phyloP scores from a whole-genome alignment of 176 grass and related monocot genomes.

The Cocos nucifera region DNA sequence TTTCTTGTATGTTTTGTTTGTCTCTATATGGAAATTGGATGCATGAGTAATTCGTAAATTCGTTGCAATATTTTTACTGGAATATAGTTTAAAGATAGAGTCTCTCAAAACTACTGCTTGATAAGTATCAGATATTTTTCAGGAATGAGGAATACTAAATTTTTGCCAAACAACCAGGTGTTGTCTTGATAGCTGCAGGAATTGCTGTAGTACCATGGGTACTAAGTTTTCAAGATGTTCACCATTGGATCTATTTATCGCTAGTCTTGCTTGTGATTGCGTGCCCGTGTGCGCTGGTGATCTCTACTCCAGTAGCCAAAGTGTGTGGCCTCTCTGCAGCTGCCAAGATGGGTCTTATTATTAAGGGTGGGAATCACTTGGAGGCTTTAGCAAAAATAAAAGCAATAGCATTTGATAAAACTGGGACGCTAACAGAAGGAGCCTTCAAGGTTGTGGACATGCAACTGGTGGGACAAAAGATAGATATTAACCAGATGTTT shows the following conservation, averaged over 20 bases:
- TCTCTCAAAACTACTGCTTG: too few species aligned
- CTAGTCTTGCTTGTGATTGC: slow-evolving; percentile 6
- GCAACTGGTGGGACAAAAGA: not conserved
- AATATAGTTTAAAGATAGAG: too few species aligned
- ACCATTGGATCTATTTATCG: slow-evolving; percentile 8
- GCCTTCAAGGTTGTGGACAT: not conserved
- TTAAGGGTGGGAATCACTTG: slow-evolving; percentile 7
- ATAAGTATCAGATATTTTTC: too few species aligned
- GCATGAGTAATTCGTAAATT: too few species aligned
- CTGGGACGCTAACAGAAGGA: slow-evolving; percentile 14
- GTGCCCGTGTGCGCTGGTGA: slow-evolving; percentile 8
- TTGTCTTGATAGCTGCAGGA: slow-evolving; percentile 7
- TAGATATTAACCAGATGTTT: not conserved
- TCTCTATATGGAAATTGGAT: too few species aligned
- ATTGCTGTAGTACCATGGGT: slow-evolving; percentile 1
- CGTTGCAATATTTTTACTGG: too few species aligned
- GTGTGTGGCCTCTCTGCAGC: slow-evolving; percentile 11
- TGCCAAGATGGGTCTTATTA: slow-evolving; percentile 10
- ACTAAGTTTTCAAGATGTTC: not conserved
- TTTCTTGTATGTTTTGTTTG: too few species aligned
- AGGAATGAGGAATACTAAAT: too few species aligned
- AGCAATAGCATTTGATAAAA: slow-evolving; percentile 11
- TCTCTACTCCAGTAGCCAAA: slow-evolving; percentile 9
- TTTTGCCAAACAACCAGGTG: not conserved
- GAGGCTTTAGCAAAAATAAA: slow-evolving; percentile 10